Conservation (phyloP, 2,329 filamentous ascomycete genomes). For the Alternaria ventricosa region DNA sequence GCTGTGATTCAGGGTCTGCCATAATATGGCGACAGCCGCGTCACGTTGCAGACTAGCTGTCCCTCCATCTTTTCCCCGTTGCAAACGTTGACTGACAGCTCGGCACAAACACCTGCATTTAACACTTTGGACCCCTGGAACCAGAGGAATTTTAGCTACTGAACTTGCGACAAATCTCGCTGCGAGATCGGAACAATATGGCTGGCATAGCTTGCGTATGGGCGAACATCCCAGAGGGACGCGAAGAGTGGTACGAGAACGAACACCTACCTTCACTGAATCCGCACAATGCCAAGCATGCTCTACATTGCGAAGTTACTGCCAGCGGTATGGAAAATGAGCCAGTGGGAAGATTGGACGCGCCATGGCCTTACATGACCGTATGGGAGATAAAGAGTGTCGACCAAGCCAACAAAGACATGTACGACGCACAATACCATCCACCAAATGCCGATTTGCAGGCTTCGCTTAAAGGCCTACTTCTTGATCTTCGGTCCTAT, state of each 20-base stretch:
- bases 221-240: conserved; percentile 22
- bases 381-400: conserved; percentile 13
- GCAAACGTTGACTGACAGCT: background rate
- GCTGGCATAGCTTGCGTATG: conserved; percentile 25
- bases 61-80: background rate
- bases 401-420: conserved; percentile 1
- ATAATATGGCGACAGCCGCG: conserved; percentile 6
- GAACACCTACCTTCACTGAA: conserved; percentile 16
- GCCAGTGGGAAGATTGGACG: conserved; percentile 20
- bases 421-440: background rate
- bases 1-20: conserved; percentile 1
- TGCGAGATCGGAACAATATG: conserved; percentile 16
- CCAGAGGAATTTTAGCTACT: background rate
- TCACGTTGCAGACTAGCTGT: background rate
- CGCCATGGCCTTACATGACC: conserved; percentile 21
- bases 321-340: conserved; percentile 22
- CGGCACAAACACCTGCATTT: background rate
- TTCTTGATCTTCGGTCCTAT: conserved; percentile 21
- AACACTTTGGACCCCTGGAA: background rate
- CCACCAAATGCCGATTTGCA: conserved; percentile 6
- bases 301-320: conserved; percentile 22
- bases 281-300: conserved; percentile 7
- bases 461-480: conserved; percentile 8
- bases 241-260: conserved; percentile 22
- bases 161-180: background rate